Base-by-base conservation (phyloP, 139 green algal genomes). In the Gonium pectorale region DNA sequence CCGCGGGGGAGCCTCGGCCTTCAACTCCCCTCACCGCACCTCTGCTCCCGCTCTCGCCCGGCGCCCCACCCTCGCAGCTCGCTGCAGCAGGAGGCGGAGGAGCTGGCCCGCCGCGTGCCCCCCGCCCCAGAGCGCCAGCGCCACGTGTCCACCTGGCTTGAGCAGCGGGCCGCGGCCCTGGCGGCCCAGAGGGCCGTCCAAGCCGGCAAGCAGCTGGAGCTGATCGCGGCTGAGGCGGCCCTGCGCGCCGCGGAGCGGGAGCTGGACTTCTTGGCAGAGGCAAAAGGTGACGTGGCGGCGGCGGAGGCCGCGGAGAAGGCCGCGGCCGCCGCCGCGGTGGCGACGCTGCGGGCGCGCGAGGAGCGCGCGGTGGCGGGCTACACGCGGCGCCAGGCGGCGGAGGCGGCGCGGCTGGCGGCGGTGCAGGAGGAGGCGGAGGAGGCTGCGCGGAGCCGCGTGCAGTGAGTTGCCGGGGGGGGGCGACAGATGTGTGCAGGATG, bases 231-330 rank as follows among this genome's bases (percentile, higher is more conserved):
- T 8, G 87, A 89, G 67, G 83, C 83, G 21, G 56, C 43, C 41
- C 72, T 91, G 52, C 60, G 83, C 19, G 71, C 62, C 27, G 87
- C 79, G 52, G 87, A 91, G 83, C 35, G 64, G 22, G 87, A 91
- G 83, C 72, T 89, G 35, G 87, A 89, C 56, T 91, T 87, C 63
- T n/a, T 91, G 78, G 87, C 83, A 11, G 83, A 87, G 33, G 78
- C 79, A 21, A 29, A 67, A 3, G 56, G 86, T 52, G 83, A 86
- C 80, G 2, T 72, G 6, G 67, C 24, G 85, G 67, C n/a, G 67
- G 62, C 56, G 46, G 27, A 83, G 78, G 78, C 63, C 0, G 26
- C 3, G n/a, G 82, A 88, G 17, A 40, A n/a, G 29, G 71, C 43
- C 0, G 70, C 77, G 0, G 51, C 44, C n/a, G 21, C 40, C 1